Evolutionary conservation across 352 stramenopile genomes (phyloP).

Genomic region (Lagenidium sp.): DNA sequence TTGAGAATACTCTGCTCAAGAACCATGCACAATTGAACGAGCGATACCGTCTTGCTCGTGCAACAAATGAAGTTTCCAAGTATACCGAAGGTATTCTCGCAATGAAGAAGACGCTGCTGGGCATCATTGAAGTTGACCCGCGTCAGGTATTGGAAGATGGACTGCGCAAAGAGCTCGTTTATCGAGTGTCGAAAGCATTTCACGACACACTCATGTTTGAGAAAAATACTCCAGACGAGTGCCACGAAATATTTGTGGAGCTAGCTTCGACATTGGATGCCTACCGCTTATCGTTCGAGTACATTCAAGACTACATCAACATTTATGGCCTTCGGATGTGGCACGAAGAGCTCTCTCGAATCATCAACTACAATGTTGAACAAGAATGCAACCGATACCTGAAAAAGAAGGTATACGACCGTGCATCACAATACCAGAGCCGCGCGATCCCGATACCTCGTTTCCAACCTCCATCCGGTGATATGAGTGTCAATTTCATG

Average conservation of each 20-base stretch:
- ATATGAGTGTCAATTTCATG: slow-evolving; percentile 92
- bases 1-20: slow-evolving; percentile 90
- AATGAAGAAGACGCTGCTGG: slow-evolving; percentile 93
- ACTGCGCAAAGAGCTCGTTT: slow-evolving; percentile 91
- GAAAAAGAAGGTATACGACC: slow-evolving; percentile 92
- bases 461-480: slow-evolving; percentile 74
- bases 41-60: slow-evolving; percentile 88
- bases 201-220: slow-evolving; percentile 84
- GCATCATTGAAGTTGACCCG: slow-evolving; percentile 92
- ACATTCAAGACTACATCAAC: slow-evolving; percentile 94
- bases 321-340: slow-evolving; percentile 94
- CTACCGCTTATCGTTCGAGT: slow-evolving; percentile 90
- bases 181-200: slow-evolving; percentile 79
- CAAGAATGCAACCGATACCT: slow-evolving; percentile 94
- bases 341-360: slow-evolving; percentile 91
- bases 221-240: slow-evolving; percentile 76
- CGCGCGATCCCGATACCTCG: slow-evolving; percentile 90
- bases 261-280: slow-evolving; percentile 84
- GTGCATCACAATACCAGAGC: slow-evolving; percentile 87
- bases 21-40: slow-evolving; percentile 89
- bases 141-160: slow-evolving; percentile 91
- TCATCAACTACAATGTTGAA: slow-evolving; percentile 96
- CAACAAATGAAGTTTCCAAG: slow-evolving; percentile 93
- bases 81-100: slow-evolving; percentile 93
- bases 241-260: slow-evolving; percentile 78